Evolutionary conservation across 768 basidiomycete species (phyloP), one percentile per base, ranked within the genome.

Genomic region (Mycena olivaceomarginata): DNA sequence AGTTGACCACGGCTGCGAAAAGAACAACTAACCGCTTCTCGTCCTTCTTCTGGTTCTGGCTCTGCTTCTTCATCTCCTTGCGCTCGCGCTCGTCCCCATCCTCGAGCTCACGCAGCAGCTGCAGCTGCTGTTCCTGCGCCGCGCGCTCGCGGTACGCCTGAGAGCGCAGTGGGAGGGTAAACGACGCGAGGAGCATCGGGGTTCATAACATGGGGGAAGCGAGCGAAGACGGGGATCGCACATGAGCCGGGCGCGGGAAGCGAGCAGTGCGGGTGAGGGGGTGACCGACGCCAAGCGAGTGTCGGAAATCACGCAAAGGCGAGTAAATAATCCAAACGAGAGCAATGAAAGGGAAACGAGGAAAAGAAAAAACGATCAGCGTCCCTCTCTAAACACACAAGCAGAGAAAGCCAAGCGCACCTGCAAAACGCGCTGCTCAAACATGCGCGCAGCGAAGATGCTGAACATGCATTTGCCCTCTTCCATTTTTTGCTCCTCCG

Each of bases 391-490:
- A 16, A 10, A 48, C 46, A 48, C 15, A 53, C 51, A 48, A 48
- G 48, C 16, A 20, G 13, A 40, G 37, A 8, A 18, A 41, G 5
- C 2, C 2, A 41, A 40, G 16, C 62, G 40, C 62, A 63, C 97
- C 82, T 97, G 95, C 70, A 98, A 92, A 51, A 99, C 98, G 31
- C 98, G 94, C 86, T 99, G 98, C 87, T 99, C 98, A 85, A 99
- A 99, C 98, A 99, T 98, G 70, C 98, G 93, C 57, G 98, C 98
- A 18, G 98, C 98, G 82, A 99, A 99, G 86, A 99, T 98, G 79
- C 97, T 97, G 89, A 99, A 99, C 98, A 99, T 99, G 67, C 96
- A 93, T 85, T 98, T 97, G 80, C 98, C 98, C 87, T 99, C 98
- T 86, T 99, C 98, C 95, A 98, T 98, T 87, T 98, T 53, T 87